Percentiles rank a stretch among this genome's conserved stretches.
phyloP scores from a whole-genome alignment of 2,329 filamentous ascomycete species.

The Paecilomyces formosus region DNA sequence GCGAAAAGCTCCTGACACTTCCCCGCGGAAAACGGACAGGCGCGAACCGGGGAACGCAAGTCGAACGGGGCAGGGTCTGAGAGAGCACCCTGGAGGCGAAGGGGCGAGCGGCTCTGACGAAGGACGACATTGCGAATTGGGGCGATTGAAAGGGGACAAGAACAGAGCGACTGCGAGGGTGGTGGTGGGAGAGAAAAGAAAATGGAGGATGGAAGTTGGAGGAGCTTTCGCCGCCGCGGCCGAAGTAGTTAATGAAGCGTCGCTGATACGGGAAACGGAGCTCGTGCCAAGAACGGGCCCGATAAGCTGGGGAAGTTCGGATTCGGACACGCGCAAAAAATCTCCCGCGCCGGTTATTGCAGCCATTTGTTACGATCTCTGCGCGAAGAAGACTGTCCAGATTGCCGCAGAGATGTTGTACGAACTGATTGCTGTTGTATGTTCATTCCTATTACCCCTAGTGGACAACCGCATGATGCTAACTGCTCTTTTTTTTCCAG shows the following conservation, averaged over 20 bases:
- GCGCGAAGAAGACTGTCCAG: neutral
- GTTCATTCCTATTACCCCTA: constrained; percentile 24
- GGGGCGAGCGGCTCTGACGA: constrained; percentile 28
- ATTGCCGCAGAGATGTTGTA: constrained; percentile 67
- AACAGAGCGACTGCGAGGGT: constrained; percentile 2
- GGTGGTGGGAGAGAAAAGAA: constrained; percentile 1
- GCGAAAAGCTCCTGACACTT: constrained; percentile 33
- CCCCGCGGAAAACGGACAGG: constrained; percentile 31
- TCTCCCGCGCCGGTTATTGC: neutral
- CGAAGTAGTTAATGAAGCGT: neutral
- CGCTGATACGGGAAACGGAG: neutral
- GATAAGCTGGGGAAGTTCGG: neutral
- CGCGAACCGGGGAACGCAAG: constrained; percentile 20
- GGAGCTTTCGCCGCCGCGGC: neutral
- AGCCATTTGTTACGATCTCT: neutral
- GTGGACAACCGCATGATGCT: neutral
- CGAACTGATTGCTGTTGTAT: constrained; percentile 90
- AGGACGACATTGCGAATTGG: constrained; percentile 27
- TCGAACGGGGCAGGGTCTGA: constrained; percentile 27
- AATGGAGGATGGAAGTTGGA: constrained; percentile 1
- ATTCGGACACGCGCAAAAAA: neutral
- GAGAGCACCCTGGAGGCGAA: constrained; percentile 28
- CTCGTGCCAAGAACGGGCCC: neutral
- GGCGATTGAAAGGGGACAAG: neutral
- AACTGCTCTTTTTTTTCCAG: constrained; percentile 41